Evolutionary conservation across 2,329 filamentous ascomycete genomes (phyloP).

Genomic region (Monosporascus ibericus): DNA sequence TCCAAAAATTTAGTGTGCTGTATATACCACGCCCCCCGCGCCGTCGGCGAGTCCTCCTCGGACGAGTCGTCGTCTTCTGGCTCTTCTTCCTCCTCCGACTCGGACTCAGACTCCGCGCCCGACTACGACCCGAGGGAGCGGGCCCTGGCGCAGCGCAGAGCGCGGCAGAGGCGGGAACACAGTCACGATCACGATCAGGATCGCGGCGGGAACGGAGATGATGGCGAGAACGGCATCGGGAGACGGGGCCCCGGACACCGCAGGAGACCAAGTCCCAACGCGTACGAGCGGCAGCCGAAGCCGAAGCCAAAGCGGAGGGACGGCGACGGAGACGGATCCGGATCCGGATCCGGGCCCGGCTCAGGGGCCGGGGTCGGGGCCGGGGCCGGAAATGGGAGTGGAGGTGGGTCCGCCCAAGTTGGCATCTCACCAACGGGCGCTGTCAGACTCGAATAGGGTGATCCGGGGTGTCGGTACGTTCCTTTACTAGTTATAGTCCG

Average conservation of each 20-base stretch:
- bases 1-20: constrained; percentile 69
- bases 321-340: constrained; percentile 4
- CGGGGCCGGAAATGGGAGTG: not conserved
- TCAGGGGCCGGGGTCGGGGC: not conserved
- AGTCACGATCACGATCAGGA: constrained; percentile 26
- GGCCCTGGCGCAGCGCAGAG: constrained; percentile 22
- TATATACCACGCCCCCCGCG: constrained; percentile 87
- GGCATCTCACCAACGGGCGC: too few relatives aligned
- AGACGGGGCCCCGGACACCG: constrained; percentile 1
- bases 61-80: constrained; percentile 45
- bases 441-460: too few relatives aligned
- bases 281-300: constrained; percentile 71
- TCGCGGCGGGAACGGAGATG: constrained; percentile 23
- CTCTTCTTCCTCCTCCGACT: constrained; percentile 48
- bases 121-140: constrained; percentile 24
- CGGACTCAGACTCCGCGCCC: constrained; percentile 30
- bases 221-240: constrained; percentile 22
- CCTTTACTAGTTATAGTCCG: too few relatives aligned
- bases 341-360: not conserved
- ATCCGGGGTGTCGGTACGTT: too few relatives aligned
- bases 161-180: constrained; percentile 21
- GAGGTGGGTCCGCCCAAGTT: too few relatives aligned
- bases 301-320: constrained; percentile 39
- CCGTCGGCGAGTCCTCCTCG: constrained; percentile 70
- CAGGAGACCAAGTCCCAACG: constrained; percentile 66